Conservation (phyloP, 1,284 basidiomycete genomes). For the Omphalotus olearius region DNA sequence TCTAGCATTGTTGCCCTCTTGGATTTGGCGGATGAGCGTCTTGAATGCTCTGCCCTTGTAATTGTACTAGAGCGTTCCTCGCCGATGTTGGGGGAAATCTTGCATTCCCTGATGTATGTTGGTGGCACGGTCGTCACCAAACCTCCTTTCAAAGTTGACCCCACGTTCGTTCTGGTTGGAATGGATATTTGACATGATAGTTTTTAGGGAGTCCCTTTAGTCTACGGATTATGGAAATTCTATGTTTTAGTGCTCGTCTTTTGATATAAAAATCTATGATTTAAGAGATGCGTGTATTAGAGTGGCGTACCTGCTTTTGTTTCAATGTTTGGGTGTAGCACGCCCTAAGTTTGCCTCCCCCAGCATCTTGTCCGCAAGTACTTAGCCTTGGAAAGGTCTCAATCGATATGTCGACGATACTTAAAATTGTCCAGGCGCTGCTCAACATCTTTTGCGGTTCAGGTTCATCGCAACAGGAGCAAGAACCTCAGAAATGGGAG, state of each 20-base stretch:
- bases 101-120: constrained; percentile 82
- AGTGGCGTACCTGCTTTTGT: too few species aligned
- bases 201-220: too few species aligned
- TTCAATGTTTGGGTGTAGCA: too few species aligned
- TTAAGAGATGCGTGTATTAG: too few species aligned
- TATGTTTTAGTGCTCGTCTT: too few species aligned
- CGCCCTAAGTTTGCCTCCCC: too few species aligned
- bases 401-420: constrained; percentile 7
- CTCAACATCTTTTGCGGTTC: constrained; percentile 10
- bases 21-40: constrained; percentile 75
- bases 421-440: constrained; percentile 9
- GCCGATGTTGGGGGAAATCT: constrained; percentile 51
- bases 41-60: constrained; percentile 71
- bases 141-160: constrained; percentile 67
- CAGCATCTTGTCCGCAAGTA: not conserved
- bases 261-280: too few species aligned
- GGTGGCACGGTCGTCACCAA: constrained; percentile 74
- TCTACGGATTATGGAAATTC: too few species aligned
- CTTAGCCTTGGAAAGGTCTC: not conserved
- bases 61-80: constrained; percentile 67
- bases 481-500: constrained; percentile 4
- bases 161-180: constrained; percentile 71
- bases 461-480: constrained; percentile 4
- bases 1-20: constrained; percentile 75
- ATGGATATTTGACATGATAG: constrained; percentile 52